Base-by-base conservation (phyloP, 2,329 filamentous ascomycete genomes). In the Penicillium crustosum region DNA sequence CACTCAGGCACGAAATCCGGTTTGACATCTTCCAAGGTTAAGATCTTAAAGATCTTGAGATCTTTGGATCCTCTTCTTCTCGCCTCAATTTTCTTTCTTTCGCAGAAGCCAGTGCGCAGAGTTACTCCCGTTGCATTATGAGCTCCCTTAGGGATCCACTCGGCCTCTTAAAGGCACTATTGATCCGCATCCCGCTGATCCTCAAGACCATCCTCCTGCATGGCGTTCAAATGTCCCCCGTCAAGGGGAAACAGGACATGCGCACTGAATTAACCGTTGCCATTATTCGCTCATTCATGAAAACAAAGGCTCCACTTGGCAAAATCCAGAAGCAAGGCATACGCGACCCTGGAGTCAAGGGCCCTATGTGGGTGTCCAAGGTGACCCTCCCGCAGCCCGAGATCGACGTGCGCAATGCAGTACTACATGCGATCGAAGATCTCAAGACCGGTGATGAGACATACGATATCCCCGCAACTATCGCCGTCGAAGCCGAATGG, bases 311-410 rank as follows among this genome's bases (percentile, higher is more conserved):
- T 17, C 79, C 85, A 27, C 75, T 95, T 25, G 78, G 82, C 0
- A 82, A 85, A 59, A 76, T 83, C 7, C 93, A 97, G 74, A 78
- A 76, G 42, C 66, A 84, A n/a, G 83, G 84, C 1, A 76, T 83
- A 44, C 84, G 80, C 57, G 88, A 89, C 53, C 83, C 83, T 0
- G 86, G 85, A 0, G 79, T 95, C 69, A 92, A 90, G 70, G 91
- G 91, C 4, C 84, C 83, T 44, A 86, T 94, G 63, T 97, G 93
- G 93, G 81, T 96, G 25, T 88, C 87, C 66, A 89, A 85, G 54
- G 87, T 89, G 42, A 83, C 82, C 0, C 77, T 91, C 17, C 83
- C 85, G 0, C 76, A 77, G 2, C 89, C 83, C 0, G 81, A 75
- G 47, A 57, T 84, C 79, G 73, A 72, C 44, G 71, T 77, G 10